Evolutionary conservation across 2,329 filamentous ascomycete genomes (phyloP).

Genomic region (Diaporthe eres): DNA sequence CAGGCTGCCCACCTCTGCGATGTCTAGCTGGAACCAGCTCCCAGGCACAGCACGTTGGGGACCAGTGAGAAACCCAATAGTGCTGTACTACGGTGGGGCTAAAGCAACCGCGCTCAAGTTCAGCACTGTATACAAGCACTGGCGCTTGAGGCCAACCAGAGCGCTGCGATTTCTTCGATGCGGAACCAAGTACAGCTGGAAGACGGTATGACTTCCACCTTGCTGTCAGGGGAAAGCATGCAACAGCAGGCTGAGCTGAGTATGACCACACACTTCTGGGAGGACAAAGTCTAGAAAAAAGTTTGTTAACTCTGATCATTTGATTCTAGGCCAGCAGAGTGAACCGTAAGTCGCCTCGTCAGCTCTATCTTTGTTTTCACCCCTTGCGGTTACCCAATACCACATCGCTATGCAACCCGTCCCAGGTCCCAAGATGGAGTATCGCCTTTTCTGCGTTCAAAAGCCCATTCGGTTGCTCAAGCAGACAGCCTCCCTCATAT

Average conservation of each 20-base stretch:
- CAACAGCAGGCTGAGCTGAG: too few species aligned
- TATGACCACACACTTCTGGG: neutral
- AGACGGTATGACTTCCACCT: neutral
- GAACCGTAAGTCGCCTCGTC: constrained; percentile 14
- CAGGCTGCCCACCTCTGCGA: neutral
- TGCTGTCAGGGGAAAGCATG: neutral
- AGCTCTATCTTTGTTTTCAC: neutral
- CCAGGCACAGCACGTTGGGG: neutral
- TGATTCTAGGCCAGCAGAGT: neutral
- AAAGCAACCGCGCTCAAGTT: neutral
- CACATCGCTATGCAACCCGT: constrained; percentile 13
- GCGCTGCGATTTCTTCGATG: neutral
- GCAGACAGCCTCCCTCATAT: neutral
- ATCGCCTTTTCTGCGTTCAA: neutral
- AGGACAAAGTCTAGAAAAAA: neutral
- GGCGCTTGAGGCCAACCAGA: too few species aligned
- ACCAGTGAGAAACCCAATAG: too few species aligned
- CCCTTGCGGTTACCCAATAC: neutral
- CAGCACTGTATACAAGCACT: too few species aligned
- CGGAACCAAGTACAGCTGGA: neutral
- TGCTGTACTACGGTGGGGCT: neutral
- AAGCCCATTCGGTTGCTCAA: neutral
- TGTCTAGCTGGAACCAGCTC: neutral
- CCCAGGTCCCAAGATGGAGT: neutral
- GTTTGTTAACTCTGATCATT: neutral